These are phyloP conservation scores for Cutaneotrichosporon sp. DNA, from an alignment of 1,284 basidiomycete species.

Conservation along the genomic window DNA sequence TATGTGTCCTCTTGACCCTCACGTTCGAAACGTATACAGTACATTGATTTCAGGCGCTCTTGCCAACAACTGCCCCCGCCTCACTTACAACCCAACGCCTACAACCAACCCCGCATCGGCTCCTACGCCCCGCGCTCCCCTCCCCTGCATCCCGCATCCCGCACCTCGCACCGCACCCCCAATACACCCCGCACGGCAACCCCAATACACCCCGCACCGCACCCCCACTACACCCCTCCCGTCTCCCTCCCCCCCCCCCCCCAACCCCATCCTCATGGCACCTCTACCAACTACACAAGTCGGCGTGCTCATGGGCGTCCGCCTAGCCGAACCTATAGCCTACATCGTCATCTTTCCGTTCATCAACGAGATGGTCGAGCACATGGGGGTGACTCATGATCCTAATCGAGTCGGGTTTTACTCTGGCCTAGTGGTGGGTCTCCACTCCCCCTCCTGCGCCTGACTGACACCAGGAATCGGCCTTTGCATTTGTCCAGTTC, in stretches of 20 bases:
- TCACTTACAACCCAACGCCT: no score
- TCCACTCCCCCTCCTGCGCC: background rate
- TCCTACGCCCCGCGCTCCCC: no score
- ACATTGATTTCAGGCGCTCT: no score
- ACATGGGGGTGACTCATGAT: constrained; percentile 51
- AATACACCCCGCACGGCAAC: background rate
- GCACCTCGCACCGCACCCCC: background rate
- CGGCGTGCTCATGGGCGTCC: constrained; percentile 41
- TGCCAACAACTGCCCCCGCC: no score
- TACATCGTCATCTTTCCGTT: constrained; percentile 57
- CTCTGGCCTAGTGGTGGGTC: constrained; percentile 48
- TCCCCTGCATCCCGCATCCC: no score
- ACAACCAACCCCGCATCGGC: no score
- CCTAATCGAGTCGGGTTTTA: constrained; percentile 52
- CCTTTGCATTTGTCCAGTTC: constrained; percentile 51
- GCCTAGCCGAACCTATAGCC: constrained; percentile 46
- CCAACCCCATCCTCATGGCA: constrained; percentile 16
- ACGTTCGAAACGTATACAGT: no score
- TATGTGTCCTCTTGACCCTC: no score
- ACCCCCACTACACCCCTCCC: background rate
- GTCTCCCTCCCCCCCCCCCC: no score
- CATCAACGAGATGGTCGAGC: constrained; percentile 54
- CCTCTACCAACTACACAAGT: constrained; percentile 40
- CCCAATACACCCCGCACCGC: background rate
- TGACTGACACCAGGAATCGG: constrained; percentile 11